Percentiles rank a stretch among this genome's conserved stretches.
phyloP scores from a whole-genome alignment of 352 stramenopile species.

The Aphanomyces invadans region DNA sequence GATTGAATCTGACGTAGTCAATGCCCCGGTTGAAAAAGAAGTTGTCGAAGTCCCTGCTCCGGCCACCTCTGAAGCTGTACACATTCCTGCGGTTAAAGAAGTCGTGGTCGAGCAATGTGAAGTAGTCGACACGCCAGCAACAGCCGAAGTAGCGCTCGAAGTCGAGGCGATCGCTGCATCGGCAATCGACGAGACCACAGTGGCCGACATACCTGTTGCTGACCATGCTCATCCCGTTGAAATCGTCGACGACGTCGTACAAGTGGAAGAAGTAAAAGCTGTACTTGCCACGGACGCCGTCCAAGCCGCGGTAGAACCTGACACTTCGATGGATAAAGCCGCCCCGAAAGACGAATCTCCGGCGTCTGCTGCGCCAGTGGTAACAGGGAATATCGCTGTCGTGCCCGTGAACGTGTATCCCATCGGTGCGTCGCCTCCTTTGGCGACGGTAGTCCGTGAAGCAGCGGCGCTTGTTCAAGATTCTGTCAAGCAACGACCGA shows the following conservation, averaged over 20 bases:
- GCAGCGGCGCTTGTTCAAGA: not conserved
- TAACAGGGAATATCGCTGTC: not conserved
- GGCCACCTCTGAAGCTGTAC: not conserved
- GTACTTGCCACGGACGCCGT: not conserved
- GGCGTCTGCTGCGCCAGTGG: not conserved
- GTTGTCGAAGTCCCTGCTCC: slow-evolving; percentile 4
- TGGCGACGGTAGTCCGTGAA: no score
- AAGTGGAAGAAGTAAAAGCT: not conserved
- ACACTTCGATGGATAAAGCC: not conserved
- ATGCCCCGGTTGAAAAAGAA: not conserved
- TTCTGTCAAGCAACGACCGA: not conserved
- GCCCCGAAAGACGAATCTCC: not conserved
- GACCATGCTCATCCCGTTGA: no score
- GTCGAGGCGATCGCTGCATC: no score
- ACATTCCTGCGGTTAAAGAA: no score
- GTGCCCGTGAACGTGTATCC: not conserved
- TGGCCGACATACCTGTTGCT: no score
- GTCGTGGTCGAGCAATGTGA: no score
- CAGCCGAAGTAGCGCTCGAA: no score
- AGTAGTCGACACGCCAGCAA: not conserved
- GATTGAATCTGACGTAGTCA: not conserved
- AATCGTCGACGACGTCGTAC: not conserved
- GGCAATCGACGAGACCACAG: no score
- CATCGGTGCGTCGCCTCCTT: not conserved
- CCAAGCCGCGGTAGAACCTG: not conserved